Conservation (phyloP, 345 rosid species). For the Turnera subulata region DNA sequence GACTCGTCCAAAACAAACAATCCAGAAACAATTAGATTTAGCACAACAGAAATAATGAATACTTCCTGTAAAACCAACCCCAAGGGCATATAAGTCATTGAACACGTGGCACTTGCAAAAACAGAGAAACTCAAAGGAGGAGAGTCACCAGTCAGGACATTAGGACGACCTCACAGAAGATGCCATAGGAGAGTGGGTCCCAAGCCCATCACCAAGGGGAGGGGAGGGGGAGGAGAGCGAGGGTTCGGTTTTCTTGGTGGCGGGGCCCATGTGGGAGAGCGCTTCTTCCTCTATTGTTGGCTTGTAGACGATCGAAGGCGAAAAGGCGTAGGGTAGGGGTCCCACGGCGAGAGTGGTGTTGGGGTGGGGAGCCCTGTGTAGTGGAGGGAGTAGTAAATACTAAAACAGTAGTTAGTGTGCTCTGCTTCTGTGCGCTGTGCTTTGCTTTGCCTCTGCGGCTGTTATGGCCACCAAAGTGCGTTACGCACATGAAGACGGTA, state of each 20-base stretch:
- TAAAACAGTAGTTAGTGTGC: no score
- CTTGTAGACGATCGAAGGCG: neutral
- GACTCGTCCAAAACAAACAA: no score
- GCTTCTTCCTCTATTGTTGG: conserved; percentile 20
- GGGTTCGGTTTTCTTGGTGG: neutral
- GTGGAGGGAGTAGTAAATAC: no score
- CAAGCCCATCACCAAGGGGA: neutral
- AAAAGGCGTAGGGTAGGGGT: conserved; percentile 1
- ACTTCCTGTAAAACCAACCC: no score
- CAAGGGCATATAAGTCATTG: no score
- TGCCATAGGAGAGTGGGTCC: neutral
- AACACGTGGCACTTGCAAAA: no score
- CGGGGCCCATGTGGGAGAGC: conserved; percentile 7
- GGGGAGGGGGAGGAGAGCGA: no score
- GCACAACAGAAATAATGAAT: no score
- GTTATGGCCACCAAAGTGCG: conserved; percentile 19
- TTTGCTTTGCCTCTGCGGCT: neutral
- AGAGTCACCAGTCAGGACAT: neutral
- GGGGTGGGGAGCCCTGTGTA: neutral
- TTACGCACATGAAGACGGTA: conserved; percentile 14
- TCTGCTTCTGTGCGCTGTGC: neutral
- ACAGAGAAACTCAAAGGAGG: no score
- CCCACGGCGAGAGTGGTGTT: neutral
- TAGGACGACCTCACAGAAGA: neutral
- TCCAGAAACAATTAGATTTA: no score